Evolutionary conservation across 1,139 yeast species (phyloP).

Genomic region (Waltiozyma sp.): DNA sequence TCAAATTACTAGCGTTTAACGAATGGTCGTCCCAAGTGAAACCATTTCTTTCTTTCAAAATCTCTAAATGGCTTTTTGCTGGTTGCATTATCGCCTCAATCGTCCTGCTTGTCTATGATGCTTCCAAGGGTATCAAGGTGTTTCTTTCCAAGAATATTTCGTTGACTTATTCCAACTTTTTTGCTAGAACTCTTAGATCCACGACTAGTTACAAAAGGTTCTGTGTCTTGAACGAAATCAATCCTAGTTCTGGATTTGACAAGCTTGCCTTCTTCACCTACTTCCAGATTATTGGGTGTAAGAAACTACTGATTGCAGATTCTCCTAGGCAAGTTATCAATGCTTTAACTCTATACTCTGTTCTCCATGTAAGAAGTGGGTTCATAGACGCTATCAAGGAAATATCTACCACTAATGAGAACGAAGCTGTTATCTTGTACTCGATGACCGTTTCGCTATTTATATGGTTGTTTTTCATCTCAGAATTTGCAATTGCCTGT

Average conservation of each 20-base stretch:
- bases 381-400: constrained; percentile 42
- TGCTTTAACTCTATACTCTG: constrained; percentile 57
- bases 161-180: constrained; percentile 54
- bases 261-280: constrained; percentile 59
- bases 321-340: constrained; percentile 86
- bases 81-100: constrained; percentile 76
- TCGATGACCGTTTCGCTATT: constrained; percentile 67
- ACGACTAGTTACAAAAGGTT: constrained; percentile 50
- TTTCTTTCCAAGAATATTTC: constrained; percentile 58
- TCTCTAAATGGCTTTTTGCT: constrained; percentile 73
- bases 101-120: constrained; percentile 44
- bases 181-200: constrained; percentile 50
- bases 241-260: constrained; percentile 53
- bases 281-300: constrained; percentile 55
- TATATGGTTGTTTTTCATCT: constrained; percentile 65
- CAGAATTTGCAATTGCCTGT: constrained; percentile 48
- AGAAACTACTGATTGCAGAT: constrained; percentile 60
- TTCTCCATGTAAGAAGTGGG: constrained; percentile 35
- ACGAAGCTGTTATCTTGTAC: constrained; percentile 60
- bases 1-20: constrained; percentile 63
- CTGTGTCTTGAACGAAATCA: constrained; percentile 62
- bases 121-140: constrained; percentile 47
- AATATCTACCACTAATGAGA: constrained; percentile 49
- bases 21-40: constrained; percentile 55
- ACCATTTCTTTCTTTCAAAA: constrained; percentile 48